Conservation (phyloP, 495 filamentous ascomycete species). For the Bombardia bombarda region DNA sequence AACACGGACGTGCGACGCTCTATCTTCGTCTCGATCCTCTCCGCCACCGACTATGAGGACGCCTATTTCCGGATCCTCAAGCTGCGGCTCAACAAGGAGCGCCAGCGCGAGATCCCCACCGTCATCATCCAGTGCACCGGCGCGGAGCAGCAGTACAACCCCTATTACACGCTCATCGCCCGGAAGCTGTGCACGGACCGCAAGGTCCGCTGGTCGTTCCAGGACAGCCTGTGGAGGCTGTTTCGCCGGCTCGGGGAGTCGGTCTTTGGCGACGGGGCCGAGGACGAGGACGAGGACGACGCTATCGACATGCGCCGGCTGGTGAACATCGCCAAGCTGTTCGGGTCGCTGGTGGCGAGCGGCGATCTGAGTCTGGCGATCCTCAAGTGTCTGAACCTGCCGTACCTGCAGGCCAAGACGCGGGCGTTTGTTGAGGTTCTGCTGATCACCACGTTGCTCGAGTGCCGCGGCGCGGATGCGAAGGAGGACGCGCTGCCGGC, state of each 20-base stretch:
- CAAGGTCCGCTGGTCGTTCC: conserved; percentile 72
- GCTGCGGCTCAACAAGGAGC: conserved; percentile 73
- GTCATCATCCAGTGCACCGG: conserved; percentile 84
- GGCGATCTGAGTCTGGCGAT: conserved; percentile 54
- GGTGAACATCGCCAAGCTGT: conserved; percentile 89
- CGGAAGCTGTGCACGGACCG: conserved; percentile 62
- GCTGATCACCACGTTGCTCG: conserved; percentile 64
- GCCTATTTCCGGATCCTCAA: conserved; percentile 71
- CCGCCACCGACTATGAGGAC: conserved; percentile 78
- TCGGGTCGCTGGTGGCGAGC: conserved; percentile 62
- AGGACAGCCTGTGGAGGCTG: conserved; percentile 78
- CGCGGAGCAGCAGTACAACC: conserved; percentile 78
- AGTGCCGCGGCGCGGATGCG: conserved; percentile 31
- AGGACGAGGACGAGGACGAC: conserved; percentile 41
- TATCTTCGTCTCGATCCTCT: conserved; percentile 86
- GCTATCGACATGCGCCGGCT: conserved; percentile 51
- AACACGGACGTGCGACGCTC: conserved; percentile 89
- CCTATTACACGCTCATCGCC: conserved; percentile 85
- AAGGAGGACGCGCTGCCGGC: conserved; percentile 44
- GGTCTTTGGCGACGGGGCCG: conserved; percentile 49
- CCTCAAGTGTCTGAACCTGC: conserved; percentile 69
- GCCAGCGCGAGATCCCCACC: conserved; percentile 78
- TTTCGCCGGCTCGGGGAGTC: conserved; percentile 78
- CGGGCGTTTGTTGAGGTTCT: conserved; percentile 72
- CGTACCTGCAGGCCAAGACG: conserved; percentile 68